Evolutionary conservation across 2,329 filamentous ascomycete genomes (phyloP).

Genomic region (Fusarium lyarnte): DNA sequence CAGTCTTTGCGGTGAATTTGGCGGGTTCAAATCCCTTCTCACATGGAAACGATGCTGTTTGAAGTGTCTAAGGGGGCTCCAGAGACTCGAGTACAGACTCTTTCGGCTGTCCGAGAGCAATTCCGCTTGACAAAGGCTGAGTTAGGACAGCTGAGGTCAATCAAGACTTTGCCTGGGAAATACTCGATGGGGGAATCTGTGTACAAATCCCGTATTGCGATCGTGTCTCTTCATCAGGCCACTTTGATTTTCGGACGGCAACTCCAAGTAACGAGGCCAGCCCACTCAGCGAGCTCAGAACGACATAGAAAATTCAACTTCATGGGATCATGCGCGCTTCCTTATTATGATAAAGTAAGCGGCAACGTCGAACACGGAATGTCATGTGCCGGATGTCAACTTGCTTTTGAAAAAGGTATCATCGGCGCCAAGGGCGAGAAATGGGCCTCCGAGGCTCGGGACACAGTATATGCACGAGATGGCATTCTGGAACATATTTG

Average conservation of each 20-base stretch:
- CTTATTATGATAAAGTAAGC: neutral
- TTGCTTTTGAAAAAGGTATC: neutral
- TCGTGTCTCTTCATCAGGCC: neutral
- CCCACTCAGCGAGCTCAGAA: neutral
- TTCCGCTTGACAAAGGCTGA: neutral
- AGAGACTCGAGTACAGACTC: neutral
- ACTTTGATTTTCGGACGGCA: accelerated
- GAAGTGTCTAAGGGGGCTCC: conserved; percentile 35
- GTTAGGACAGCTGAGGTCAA: neutral
- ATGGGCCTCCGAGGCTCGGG: neutral
- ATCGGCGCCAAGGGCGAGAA: neutral
- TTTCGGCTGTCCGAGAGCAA: neutral
- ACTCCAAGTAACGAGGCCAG: neutral
- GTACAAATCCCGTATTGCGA: neutral
- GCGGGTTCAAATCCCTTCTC: conserved; percentile 39
- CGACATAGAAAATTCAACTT: neutral
- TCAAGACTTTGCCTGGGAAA: neutral
- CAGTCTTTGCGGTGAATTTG: conserved; percentile 41
- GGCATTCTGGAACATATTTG: neutral
- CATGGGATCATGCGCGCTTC: neutral
- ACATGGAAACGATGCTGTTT: conserved; percentile 46
- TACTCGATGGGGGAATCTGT: neutral
- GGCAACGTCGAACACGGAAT: neutral
- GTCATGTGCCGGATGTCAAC: neutral
- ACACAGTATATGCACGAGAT: neutral